These are phyloP conservation scores for Penicillium freii DNA, from an alignment of 2,329 filamentous ascomycete species.

Conservation along the genomic window DNA sequence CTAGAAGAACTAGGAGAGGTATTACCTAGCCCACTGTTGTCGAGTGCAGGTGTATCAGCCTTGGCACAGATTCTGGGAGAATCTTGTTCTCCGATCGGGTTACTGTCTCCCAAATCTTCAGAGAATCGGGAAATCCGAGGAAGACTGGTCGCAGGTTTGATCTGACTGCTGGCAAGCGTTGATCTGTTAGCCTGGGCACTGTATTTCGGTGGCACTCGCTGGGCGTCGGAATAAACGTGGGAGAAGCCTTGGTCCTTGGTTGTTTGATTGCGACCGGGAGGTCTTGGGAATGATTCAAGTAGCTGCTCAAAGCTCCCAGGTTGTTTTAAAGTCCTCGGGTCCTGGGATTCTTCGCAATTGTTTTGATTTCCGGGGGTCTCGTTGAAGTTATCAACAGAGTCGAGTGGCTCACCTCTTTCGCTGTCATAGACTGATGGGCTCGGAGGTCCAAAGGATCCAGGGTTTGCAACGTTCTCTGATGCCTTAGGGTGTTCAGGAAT, in stretches of 20 bases:
- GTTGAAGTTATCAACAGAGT: neutral
- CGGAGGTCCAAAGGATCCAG: neutral
- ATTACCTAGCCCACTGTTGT: neutral
- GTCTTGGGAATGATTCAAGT: conserved; percentile 1
- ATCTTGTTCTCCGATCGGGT: neutral
- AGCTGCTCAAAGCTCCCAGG: neutral
- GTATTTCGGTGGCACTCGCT: neutral
- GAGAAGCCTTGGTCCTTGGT: neutral
- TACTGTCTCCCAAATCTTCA: neutral
- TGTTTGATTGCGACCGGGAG: neutral
- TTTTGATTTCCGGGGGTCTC: neutral
- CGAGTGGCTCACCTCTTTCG: conserved; percentile 2
- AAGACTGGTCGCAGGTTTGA: neutral
- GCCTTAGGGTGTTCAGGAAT: neutral
- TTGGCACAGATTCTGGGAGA: neutral
- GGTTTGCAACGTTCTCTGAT: neutral
- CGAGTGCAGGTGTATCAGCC: neutral
- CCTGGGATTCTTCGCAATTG: neutral
- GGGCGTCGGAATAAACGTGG: too few relatives aligned
- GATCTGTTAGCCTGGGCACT: conserved; percentile 1
- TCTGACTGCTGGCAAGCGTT: neutral
- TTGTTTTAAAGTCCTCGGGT: neutral
- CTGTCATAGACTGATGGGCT: conserved; percentile 1
- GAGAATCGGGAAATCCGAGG: neutral
- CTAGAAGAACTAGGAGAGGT: neutral